Evolutionary conservation across 2,329 filamentous ascomycete species (phyloP).

Genomic region (Fusarium sp.): DNA sequence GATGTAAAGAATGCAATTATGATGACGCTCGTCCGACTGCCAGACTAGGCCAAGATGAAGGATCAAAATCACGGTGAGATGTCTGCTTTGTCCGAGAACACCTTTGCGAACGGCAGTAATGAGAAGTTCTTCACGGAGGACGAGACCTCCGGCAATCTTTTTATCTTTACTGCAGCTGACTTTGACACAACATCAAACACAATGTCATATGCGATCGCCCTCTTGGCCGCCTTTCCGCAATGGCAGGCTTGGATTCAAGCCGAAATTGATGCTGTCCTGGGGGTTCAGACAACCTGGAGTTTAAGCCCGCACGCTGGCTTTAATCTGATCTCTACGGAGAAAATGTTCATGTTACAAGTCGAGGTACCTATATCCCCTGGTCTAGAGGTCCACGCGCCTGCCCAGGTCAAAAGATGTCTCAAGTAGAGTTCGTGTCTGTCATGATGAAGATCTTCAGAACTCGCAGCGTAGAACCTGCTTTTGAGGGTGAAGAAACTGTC

Average conservation of each 20-base stretch:
- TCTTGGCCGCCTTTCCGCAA: background rate
- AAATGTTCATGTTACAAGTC: background rate
- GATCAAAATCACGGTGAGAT: background rate
- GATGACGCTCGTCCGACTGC: background rate
- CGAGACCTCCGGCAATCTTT: background rate
- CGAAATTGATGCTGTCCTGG: background rate
- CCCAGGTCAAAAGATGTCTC: background rate
- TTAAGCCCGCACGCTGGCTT: background rate
- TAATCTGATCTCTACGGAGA: background rate
- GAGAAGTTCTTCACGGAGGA: background rate
- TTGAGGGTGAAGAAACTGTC: background rate
- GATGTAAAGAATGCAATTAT: background rate
- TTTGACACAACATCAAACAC: background rate
- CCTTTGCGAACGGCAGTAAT: background rate
- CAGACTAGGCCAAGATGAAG: background rate
- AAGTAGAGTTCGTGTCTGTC: background rate
- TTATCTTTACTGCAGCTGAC: background rate
- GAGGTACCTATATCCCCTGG: background rate
- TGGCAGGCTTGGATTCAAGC: conserved; percentile 1
- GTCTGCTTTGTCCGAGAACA: background rate
- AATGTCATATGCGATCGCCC: background rate
- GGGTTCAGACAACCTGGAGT: background rate
- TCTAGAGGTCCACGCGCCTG: background rate
- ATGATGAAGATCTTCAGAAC: background rate
- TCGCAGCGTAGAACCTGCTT: background rate